Evolutionary conservation across 108 stramenopile genomes (phyloP), one percentile per base, ranked within the genome.

Genomic region (Epithemia pelagica): DNA sequence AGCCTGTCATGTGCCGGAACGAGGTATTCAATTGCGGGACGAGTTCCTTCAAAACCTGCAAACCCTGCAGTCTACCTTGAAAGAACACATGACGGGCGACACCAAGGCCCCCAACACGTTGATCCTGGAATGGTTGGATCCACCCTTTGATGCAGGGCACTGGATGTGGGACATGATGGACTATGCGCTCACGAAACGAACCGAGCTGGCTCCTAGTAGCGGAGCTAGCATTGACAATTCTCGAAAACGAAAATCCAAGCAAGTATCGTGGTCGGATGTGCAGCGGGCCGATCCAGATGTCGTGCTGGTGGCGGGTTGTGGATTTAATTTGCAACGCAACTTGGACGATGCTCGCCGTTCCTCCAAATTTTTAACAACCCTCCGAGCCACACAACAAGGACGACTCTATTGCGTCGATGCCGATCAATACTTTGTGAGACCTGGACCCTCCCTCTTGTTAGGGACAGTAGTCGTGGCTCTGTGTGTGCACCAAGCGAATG

Each of bases 101-200:
- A 3, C 0, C n/a, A 25, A 67, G 22, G 26, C 32, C 29, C 84
- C 78, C 55, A 81, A 29, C 53, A 66, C 94, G 26, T 70, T 93
- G 26, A 81, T 96, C 24, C 52, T 96, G 56, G 96, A 96, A 80
- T 96, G 96, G 96, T 69, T 92, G 29, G 88, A 90, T 66, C 96
- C 96, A 31, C 84, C 90, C 23, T 95, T 91, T 75, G 88, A 89
- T 68, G 89, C 80, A 0, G 96, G 96, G 1, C 96, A 96, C 66
- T 96, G 96, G 96, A 86, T 91, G 0, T 89, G 82, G 21, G 86
- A 95, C 56, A 90, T 95, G 83, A 74, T 96, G 63, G 81, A 79
- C 18, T 78, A 65, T 59, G 92, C 90, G 22, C 10, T 46, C 15
- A 15, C 37, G 10, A 46, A 46, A 46, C 5, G 37, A 15, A 15